Conservation (phyloP, 768 basidiomycete species). For the Pulveroboletus sp. region DNA sequence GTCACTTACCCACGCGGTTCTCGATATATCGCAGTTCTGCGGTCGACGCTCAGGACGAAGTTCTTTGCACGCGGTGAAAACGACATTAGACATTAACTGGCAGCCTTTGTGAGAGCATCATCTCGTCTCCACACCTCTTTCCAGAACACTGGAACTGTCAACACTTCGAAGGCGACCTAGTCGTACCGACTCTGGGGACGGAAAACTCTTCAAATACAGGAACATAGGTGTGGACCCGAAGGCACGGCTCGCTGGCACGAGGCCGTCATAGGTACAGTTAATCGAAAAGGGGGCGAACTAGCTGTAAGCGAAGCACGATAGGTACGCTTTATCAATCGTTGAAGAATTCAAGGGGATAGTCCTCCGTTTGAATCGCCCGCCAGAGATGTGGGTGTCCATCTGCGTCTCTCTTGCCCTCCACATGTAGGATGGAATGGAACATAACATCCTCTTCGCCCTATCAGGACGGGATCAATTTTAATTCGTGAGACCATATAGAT, state of each 20-base stretch:
- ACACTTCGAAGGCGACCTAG: not conserved
- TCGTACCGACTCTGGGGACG: too few relatives aligned
- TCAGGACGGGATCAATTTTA: slow-evolving; percentile 2
- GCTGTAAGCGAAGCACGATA: not conserved
- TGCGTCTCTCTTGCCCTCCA: slow-evolving; percentile 47
- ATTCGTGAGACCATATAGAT: slow-evolving; percentile 4
- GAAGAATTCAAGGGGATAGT: slow-evolving; percentile 46
- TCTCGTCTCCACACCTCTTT: slow-evolving; percentile 1
- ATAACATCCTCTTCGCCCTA: slow-evolving; percentile 62
- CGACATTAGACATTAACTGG: too few relatives aligned
- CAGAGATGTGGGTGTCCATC: slow-evolving; percentile 52
- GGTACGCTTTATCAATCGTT: slow-evolving; percentile 16
- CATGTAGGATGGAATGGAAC: slow-evolving; percentile 69
- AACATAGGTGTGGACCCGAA: not conserved
- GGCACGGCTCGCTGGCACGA: slow-evolving; percentile 7
- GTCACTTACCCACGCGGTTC: too few relatives aligned
- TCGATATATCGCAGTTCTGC: too few relatives aligned
- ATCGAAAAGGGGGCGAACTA: not conserved
- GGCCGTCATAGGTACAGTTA: slow-evolving; percentile 17
- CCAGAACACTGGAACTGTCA: slow-evolving; percentile 9
- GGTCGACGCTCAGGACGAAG: too few relatives aligned
- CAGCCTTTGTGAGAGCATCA: too few relatives aligned
- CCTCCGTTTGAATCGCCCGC: slow-evolving; percentile 59
- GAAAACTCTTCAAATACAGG: too few relatives aligned
- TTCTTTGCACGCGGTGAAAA: too few relatives aligned